These are phyloP conservation scores for Boletus pseudo-olivaceus DNA, from an alignment of 768 basidiomycete species.

Conservation along the genomic window DNA sequence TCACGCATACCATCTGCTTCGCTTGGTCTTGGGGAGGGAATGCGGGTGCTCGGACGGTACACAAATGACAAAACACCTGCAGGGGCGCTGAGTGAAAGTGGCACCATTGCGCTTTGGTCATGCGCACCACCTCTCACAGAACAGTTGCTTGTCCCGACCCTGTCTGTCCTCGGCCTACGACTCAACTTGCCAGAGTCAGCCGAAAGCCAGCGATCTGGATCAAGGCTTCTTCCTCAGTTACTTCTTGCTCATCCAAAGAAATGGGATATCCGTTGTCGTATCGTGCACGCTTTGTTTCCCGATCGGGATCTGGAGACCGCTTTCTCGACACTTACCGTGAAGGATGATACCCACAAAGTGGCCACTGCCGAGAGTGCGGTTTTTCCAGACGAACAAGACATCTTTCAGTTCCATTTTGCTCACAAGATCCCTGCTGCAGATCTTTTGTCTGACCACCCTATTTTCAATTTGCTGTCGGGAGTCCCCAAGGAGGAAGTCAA, in stretches of 20 bases:
- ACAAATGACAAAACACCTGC: conserved; percentile 15
- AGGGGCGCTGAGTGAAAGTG: conserved; percentile 24
- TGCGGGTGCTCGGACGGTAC: conserved; percentile 19
- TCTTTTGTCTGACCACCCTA: conserved; percentile 16
- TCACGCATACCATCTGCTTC: conserved; percentile 14
- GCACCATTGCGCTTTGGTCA: conserved; percentile 29
- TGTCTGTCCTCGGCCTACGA: conserved; percentile 28
- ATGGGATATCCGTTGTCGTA: conserved; percentile 16
- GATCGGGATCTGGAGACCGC: conserved; percentile 23
- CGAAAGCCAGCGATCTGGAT: not conserved
- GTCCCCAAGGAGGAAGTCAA: conserved; percentile 41
- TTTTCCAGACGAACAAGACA: conserved; percentile 68
- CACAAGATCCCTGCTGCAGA: conserved; percentile 29
- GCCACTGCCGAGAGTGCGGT: conserved; percentile 17
- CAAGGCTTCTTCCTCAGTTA: conserved; percentile 25
- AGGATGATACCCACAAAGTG: conserved; percentile 37
- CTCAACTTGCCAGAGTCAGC: not conserved
- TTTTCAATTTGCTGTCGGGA: conserved; percentile 23
- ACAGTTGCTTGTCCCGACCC: conserved; percentile 18
- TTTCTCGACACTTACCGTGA: conserved; percentile 52
- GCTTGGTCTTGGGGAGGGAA: conserved; percentile 16
- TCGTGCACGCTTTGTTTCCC: conserved; percentile 19
- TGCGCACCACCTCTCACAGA: conserved; percentile 26
- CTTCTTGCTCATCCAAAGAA: conserved; percentile 25
- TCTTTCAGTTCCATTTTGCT: conserved; percentile 54